Evolutionary conservation across 305 asterid species (phyloP).

Genomic region (Petunia hybrid): DNA sequence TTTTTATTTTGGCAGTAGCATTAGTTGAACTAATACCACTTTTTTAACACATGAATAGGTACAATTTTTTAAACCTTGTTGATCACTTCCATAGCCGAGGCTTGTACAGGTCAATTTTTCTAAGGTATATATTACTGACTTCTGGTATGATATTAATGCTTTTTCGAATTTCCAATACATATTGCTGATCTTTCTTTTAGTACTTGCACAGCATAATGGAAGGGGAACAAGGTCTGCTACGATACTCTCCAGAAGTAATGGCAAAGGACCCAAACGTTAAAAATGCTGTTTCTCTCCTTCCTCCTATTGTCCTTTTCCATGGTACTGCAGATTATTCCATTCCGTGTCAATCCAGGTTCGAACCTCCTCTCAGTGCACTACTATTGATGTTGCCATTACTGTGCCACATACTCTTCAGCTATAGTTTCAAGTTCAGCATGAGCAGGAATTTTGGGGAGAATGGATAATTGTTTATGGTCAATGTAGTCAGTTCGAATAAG

Average conservation of each 20-base stretch:
- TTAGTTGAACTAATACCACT: constrained; percentile 36
- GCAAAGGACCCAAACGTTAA: constrained; percentile 69
- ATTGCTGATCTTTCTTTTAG: constrained; percentile 20
- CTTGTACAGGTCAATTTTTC: constrained; percentile 72
- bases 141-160: not conserved
- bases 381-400: not conserved
- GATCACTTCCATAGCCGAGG: constrained; percentile 91
- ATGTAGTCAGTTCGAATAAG: not conserved
- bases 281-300: constrained; percentile 74
- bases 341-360: constrained; percentile 85
- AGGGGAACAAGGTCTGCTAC: constrained; percentile 80
- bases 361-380: constrained; percentile 4
- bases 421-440: not conserved
- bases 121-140: constrained; percentile 55
- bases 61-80: constrained; percentile 72
- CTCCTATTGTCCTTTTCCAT: constrained; percentile 88
- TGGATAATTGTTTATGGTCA: not conserved
- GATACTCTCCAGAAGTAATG: constrained; percentile 83
- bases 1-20: not conserved
- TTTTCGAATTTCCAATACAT: not conserved
- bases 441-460: not conserved
- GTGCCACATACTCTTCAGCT: not conserved
- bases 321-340: constrained; percentile 96
- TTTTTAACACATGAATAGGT: constrained; percentile 47
- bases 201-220: constrained; percentile 85